Evolutionary conservation across 2,329 filamentous ascomycete genomes (phyloP).

Genomic region (Thielaviopsis populi): DNA sequence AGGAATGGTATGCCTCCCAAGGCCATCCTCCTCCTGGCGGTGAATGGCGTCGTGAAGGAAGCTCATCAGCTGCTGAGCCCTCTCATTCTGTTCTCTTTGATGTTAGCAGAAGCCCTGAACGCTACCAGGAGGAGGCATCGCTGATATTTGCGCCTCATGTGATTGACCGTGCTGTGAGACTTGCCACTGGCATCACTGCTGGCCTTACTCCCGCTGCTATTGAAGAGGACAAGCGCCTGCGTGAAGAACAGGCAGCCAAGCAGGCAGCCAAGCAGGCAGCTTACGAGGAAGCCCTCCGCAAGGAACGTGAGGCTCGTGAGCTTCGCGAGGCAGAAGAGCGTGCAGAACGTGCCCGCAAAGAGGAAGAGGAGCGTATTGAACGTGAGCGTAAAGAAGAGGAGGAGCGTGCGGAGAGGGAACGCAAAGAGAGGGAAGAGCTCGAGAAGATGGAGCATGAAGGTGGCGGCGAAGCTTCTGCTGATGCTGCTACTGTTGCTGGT

Average conservation of each 20-base stretch:
- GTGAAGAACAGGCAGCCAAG: slow-evolving; percentile 30
- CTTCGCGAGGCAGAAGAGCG: slow-evolving; percentile 55
- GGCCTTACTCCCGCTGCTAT: slow-evolving; percentile 71
- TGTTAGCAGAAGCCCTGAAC: slow-evolving; percentile 52
- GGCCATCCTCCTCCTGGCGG: slow-evolving; percentile 26
- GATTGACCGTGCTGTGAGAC: slow-evolving; percentile 48
- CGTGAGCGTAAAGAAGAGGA: slow-evolving; percentile 25
- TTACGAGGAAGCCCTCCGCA: slow-evolving; percentile 37
- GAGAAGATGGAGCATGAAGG: slow-evolving; percentile 4
- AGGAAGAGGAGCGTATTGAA: slow-evolving; percentile 28
- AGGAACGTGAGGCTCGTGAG: slow-evolving; percentile 52
- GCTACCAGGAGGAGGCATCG: slow-evolving; percentile 82
- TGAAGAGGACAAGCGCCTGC: slow-evolving; percentile 49
- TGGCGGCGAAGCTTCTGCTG: slow-evolving; percentile 33
- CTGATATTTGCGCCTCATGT: slow-evolving; percentile 55
- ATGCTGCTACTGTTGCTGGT: slow-evolving; percentile 25
- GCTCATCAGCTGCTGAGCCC: slow-evolving; percentile 40
- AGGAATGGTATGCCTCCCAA: slow-evolving; percentile 34
- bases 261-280: slow-evolving; percentile 3
- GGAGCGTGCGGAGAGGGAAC: slow-evolving; percentile 45
- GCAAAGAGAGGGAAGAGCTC: slow-evolving; percentile 40
- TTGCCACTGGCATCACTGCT: slow-evolving; percentile 52
- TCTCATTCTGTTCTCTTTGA: slow-evolving; percentile 63
- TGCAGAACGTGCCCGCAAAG: slow-evolving; percentile 48
- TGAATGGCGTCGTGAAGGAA: slow-evolving; percentile 34